Base-by-base conservation (phyloP, 1,284 basidiomycete genomes). In the Testicularia cyperi region DNA sequence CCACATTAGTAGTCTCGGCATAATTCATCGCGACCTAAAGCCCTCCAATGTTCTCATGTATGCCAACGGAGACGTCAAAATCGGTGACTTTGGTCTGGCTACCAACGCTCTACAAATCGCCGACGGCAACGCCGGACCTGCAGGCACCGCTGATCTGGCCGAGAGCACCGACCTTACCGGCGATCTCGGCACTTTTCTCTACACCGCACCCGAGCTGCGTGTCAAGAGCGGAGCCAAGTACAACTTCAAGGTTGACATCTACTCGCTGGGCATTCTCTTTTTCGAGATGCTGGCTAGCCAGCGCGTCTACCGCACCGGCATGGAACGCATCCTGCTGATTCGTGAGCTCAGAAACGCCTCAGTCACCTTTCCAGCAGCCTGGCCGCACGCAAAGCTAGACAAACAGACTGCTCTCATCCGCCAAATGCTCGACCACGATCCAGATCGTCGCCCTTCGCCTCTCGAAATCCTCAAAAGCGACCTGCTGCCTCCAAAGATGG, bases 201-300 rank as follows among this genome's bases (percentile, higher is more conserved):
- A 96, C 77, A 94, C 95, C 40, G 91, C 92, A 0, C 92, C 92
- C 0, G 92, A 70, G 55, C 57, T 65, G 40, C 56, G 67, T 9
- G 35, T 51, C 15, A 66, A 64, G 23, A 48, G 78, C 68, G 83
- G 84, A 0, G 82, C 84, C 15, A 81, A 85, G 36, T 86, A 77
- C 53, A 77, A 88, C 65, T 84, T 82, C 42, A 91, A 95, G 74
- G 92, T 92, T 4, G 92, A 97, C 74, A 87, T 97, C 82, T 97
- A 95, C 74, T 92, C 90, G 70, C 83, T 95, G 5, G 92, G 74
- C 10, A 86, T 97, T 67, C 92, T 96, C 21, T 94, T 96, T 78
- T 97, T 97, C 72, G 92, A 97, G 80, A 95, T 96, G 91, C 91
- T 92, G 74, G 90, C 87, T 35, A 73, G 79, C 69, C 69, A 72